Evolutionary conservation across 2,329 filamentous ascomycete genomes (phyloP).

Genomic region (Phialophora tarda): DNA sequence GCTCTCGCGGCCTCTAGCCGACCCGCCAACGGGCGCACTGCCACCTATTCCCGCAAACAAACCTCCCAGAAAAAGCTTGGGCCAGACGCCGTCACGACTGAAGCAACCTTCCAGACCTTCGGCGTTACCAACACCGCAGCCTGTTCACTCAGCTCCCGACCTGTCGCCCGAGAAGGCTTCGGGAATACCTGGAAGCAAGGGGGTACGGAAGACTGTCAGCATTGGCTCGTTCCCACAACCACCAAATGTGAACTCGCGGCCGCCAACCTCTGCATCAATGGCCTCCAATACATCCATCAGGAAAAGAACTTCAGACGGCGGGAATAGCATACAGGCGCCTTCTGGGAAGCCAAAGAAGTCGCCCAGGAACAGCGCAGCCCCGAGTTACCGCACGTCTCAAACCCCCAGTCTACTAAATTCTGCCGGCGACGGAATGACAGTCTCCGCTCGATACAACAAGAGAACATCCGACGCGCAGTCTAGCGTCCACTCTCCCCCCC

Average conservation of each 20-base stretch:
- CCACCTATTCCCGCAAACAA: slow-evolving; percentile 76
- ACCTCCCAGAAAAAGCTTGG: slow-evolving; percentile 67
- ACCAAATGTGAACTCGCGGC: slow-evolving; percentile 69
- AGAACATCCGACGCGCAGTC: slow-evolving; percentile 76
- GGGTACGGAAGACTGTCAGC: slow-evolving; percentile 84
- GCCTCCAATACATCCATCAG: slow-evolving; percentile 44
- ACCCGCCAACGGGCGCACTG: slow-evolving; percentile 72
- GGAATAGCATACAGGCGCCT: slow-evolving; percentile 42
- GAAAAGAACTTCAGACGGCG: slow-evolving; percentile 54
- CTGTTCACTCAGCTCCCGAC: slow-evolving; percentile 58
- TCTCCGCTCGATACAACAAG: slow-evolving; percentile 64
- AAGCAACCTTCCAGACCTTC: slow-evolving; percentile 58
- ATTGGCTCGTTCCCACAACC: slow-evolving; percentile 94
- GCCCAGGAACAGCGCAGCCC: slow-evolving; percentile 62
- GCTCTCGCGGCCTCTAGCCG: slow-evolving; percentile 61
- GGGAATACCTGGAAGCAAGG: slow-evolving; percentile 62
- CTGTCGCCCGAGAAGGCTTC: slow-evolving; percentile 53
- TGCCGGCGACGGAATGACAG: slow-evolving; percentile 75
- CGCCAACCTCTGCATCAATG: slow-evolving; percentile 63
- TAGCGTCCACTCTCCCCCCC: slow-evolving; percentile 79
- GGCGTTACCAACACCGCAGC: slow-evolving; percentile 55
- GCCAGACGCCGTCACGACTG: slow-evolving; percentile 41
- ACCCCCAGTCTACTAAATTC: slow-evolving; percentile 80
- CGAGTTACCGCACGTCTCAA: slow-evolving; percentile 55
- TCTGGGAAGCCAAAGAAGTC: slow-evolving; percentile 59